Base-by-base conservation (phyloP, 768 basidiomycete species). In the Rhodocollybia butyracea region DNA sequence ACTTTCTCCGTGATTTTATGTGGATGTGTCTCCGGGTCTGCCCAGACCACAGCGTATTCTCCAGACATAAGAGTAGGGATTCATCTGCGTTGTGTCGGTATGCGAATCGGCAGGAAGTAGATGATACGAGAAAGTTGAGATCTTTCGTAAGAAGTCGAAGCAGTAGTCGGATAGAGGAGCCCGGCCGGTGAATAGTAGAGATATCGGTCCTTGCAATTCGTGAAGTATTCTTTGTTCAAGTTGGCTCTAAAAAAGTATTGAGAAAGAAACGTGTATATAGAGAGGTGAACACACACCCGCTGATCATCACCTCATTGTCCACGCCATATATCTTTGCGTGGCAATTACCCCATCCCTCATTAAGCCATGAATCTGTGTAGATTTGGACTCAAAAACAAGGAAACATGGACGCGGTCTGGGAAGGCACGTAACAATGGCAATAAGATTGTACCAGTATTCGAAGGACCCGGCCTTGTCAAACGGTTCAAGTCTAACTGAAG, bases 261-360 rank as follows among this genome's bases (percentile, higher is more conserved):
- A 12, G n/a, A 10, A n/a, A 29, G 51, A 51, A 39, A n/a, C 40
- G 32, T 13, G 48, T 1, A 0, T 29, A 27, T 3, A 55, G 22
- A n/a, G n/a, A n/a, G n/a, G n/a, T n/a, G n/a, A n/a, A n/a, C 39
- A 73, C 77, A 47, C 55, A 96, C 96, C 97, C 97, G 62, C 85
- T 92, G 57, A 99, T 84, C 68, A 99, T 84, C 40, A 99, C 80
- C 51, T 95, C 85, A 65, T 98, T 87, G 66, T 99, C 97, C 0
- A 82, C 87, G 19, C 93, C 94, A 65, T 99, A 99, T 54, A 94
- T 81, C 70, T 99, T 99, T 3, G 92, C 88, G 67, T 98, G 97
- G 94, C 95, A 98, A 2, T 95, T 93, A 0, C 95, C 96, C 91
- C 94, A 98, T 1, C 95, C 97, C 72, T 99, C 97, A 63, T 99